Percentiles rank a stretch among this genome's conserved stretches.
Conservation (phyloP, 139 green algal species). For the Zygnema circumcarinatum region DNA sequence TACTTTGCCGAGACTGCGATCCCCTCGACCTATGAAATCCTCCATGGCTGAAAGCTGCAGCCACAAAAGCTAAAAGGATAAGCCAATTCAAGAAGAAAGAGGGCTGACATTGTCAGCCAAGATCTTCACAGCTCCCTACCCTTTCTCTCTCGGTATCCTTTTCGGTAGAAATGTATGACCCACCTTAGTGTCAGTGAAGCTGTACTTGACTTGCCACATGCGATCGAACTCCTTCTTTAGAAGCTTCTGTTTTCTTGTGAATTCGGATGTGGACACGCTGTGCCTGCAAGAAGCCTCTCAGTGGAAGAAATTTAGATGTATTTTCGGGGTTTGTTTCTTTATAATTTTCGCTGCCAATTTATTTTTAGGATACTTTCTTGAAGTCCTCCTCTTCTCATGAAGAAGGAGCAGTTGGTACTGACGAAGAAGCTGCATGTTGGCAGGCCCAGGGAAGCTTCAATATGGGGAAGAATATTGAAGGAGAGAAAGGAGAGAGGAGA, state of each 20-base stretch:
- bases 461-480: too few species aligned
- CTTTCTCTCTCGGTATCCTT: not conserved
- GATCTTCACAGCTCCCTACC: not conserved
- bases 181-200: conserved; percentile 68
- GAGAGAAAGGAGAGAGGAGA: too few species aligned
- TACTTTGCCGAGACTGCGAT: conserved; percentile 65
- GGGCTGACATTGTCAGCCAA: conserved; percentile 14
- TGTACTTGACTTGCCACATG: conserved; percentile 73
- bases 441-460: too few species aligned
- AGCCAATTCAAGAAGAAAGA: too few species aligned
- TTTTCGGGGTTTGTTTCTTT: too few species aligned
- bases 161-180: too few species aligned
- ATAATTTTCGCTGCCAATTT: too few species aligned
- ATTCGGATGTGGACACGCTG: conserved; percentile 72
- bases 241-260: conserved; percentile 73
- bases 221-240: conserved; percentile 65
- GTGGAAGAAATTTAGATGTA: not conserved
- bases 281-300: conserved; percentile 38
- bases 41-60: conserved; percentile 75
- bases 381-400: too few species aligned
- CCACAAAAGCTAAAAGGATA: conserved; percentile 5
- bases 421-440: too few species aligned
- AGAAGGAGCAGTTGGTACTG: too few species aligned
- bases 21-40: conserved; percentile 62
- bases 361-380: too few species aligned